Evolutionary conservation across 78 protist genomes (phyloP).

Genomic region (Isochrysis galbana): DNA sequence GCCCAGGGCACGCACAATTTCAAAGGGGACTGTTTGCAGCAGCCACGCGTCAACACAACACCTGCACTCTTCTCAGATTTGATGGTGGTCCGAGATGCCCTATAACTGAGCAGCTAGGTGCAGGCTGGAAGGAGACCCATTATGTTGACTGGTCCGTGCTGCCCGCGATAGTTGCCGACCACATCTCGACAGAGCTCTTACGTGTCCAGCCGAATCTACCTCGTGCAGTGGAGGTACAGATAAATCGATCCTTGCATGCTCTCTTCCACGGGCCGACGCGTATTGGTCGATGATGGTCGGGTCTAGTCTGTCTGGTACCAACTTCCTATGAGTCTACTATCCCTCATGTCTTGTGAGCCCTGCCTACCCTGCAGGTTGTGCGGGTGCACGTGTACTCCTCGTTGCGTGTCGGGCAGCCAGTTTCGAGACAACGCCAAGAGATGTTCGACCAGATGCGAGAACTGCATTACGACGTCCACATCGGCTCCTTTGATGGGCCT

Average conservation of each 20-base stretch:
- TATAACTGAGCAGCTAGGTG: neutral
- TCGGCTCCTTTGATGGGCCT: neutral
- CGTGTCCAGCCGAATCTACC: neutral
- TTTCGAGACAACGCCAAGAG: neutral
- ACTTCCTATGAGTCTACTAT: no score
- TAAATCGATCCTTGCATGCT: no score
- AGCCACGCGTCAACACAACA: no score
- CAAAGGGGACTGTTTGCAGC: no score
- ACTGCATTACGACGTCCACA: neutral
- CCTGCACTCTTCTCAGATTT: no score
- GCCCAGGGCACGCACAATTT: no score
- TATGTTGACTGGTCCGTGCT: neutral
- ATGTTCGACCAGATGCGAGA: neutral
- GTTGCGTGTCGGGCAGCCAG: neutral
- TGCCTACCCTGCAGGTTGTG: no score
- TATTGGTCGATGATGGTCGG: no score
- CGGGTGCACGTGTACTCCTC: neutral
- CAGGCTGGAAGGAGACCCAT: neutral
- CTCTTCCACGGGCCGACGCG: no score
- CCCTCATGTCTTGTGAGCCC: no score
- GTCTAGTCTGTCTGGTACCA: no score
- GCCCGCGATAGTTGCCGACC: neutral
- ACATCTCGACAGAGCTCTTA: neutral
- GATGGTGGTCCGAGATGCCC: neutral
- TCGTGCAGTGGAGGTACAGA: slow-evolving; percentile 12